phyloP scores from a whole-genome alignment of 768 basidiomycete species.

The Boletus reticuloceps region DNA sequence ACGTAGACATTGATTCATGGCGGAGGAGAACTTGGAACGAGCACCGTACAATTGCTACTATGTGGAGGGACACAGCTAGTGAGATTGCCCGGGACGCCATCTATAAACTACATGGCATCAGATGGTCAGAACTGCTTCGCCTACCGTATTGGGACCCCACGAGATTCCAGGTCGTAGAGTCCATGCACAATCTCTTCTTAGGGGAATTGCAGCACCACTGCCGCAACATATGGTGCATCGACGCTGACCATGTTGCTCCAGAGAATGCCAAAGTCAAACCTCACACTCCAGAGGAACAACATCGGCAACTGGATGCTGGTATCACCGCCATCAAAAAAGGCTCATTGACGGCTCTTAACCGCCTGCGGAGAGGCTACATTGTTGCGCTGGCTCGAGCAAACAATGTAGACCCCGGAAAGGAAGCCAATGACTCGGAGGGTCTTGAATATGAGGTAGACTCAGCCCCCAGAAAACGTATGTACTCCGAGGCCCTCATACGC shows the following conservation, averaged over 20 bases:
- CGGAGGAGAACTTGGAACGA: too few species aligned
- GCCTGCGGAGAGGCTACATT: neutral
- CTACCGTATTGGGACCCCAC: neutral
- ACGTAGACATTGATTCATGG: neutral
- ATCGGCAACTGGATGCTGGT: neutral
- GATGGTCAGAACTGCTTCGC: neutral
- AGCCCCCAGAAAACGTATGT: neutral
- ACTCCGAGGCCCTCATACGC: neutral
- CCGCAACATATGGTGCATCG: neutral
- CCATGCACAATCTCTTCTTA: neutral
- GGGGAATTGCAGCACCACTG: neutral
- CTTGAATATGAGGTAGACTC: too few species aligned
- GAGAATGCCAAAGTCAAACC: neutral
- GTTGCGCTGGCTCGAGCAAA: neutral
- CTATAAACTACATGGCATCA: neutral
- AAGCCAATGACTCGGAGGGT: neutral
- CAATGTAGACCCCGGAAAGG: neutral
- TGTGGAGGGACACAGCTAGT: too few species aligned
- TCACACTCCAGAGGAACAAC: neutral
- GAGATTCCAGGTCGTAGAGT: neutral
- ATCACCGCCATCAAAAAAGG: neutral
- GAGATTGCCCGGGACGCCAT: too few species aligned
- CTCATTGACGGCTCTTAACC: neutral
- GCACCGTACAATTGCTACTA: too few species aligned
- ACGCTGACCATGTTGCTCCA: too few species aligned